Percentiles rank a stretch among this genome's conserved stretches.
Evolutionary conservation across 2,329 filamentous ascomycete genomes (phyloP).

Genomic region (Apiospora kogelbergensis): DNA sequence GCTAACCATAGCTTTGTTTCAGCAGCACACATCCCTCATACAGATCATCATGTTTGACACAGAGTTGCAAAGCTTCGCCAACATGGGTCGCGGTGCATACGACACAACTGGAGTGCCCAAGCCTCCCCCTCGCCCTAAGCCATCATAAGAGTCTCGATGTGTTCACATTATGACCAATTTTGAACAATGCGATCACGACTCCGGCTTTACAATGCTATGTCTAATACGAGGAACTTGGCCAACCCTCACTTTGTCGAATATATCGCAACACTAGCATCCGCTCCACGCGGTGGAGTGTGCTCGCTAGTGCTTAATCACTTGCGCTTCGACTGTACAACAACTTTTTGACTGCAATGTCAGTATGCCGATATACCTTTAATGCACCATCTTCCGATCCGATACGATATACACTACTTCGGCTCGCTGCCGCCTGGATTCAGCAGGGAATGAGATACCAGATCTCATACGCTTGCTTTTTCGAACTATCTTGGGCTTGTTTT

Average conservation of each 20-base stretch:
- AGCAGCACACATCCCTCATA: conserved; percentile 1
- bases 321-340: conserved; percentile 32
- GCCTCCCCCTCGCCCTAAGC: conserved; percentile 33
- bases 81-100: conserved; percentile 37
- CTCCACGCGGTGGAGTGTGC: background rate
- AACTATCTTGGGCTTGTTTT: conserved; percentile 12
- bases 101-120: conserved; percentile 36
- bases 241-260: background rate
- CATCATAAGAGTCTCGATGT: conserved; percentile 24
- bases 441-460: conserved; percentile 20
- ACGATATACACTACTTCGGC: conserved; percentile 19
- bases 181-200: background rate
- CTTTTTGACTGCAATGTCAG: conserved; percentile 18
- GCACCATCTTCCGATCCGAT: conserved; percentile 17
- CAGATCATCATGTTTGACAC: conserved; percentile 26
- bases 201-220: background rate
- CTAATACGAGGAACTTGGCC: conserved; percentile 9
- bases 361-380: conserved; percentile 32
- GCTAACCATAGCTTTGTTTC: conserved; percentile 12
- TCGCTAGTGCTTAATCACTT: conserved; percentile 21
- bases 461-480: conserved; percentile 14
- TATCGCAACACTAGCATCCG: background rate
- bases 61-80: conserved; percentile 28
- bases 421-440: conserved; percentile 23
- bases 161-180: background rate